Base-by-base conservation (phyloP, 2,329 filamentous ascomycete species). In the Ceratocystis huliohia region DNA sequence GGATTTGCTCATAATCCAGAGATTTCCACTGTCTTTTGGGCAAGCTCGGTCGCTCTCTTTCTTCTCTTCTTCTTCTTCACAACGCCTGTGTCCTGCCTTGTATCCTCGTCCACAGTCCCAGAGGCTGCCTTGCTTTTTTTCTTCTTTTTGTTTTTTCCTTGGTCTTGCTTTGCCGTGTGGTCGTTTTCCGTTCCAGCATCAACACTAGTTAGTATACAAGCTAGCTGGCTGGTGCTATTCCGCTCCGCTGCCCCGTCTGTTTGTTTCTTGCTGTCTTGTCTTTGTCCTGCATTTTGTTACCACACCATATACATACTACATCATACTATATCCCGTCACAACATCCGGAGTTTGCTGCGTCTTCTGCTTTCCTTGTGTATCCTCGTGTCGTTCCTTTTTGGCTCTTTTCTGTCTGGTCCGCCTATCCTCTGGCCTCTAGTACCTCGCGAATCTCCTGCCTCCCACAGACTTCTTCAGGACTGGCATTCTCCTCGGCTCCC, bases 1-100 rank as follows among this genome's bases (percentile, higher is more conserved):
- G 33, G 53, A 45, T 22, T 62, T 62, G 59, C 20, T 45, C 61
- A 22, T 63, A 44, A 44, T 46, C 61, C 61, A 63, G 61, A 48
- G 6, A 37, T 46, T 63, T 63, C 61, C 45, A 30, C 61, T 63
- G n/a, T 28, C 37, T 46, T 46, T 63, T 57, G 25, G 25, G 3
- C 53, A 17, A 28, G 10, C 22, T 46, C 25, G 20, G 20, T 46
- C 28, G 20, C 20, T 17, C 28, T 46, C 33, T 8, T 61, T 20
- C 41, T 63, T 37, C 33, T 37, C 33, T 37, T 37, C 33, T 37
- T 63, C 22, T 46, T 63, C 25, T 20, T 46, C 61, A 17, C 61
- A 44, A 3, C 45, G 15, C 37, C 17, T 5, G 33, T 61, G 25
- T 61, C 59, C 41, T 61, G 17, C 20, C 20, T 33, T 17, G n/a